Evolutionary conservation across 1,284 basidiomycete species (phyloP), one percentile per base, ranked within the genome.

Genomic region (Trichosporon inkin): DNA sequence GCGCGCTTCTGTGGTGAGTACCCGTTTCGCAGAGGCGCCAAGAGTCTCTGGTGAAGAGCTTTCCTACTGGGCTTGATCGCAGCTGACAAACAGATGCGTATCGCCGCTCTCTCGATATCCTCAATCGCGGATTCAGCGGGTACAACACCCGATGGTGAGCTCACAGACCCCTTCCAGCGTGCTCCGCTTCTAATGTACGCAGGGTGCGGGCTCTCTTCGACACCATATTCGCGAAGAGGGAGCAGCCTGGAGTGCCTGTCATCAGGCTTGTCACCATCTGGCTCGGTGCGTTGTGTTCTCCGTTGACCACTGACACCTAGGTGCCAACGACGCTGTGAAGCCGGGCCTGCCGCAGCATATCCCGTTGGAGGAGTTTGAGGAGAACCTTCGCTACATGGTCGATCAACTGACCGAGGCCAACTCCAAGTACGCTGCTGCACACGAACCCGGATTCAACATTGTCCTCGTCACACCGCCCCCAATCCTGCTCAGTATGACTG

Each of bases 381-480:
- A 55, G 20, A 71, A 74, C 62, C 53, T 69, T 5, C 62, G 57
- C 59, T 62, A 55, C 58, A 63, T 68, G 41, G 61, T 68, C 53
- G 53, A 55, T 28, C 54, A 53, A 13, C 56, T 71, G n/a, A 71
- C 68, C 3, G 64, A 66, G 6, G 36, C 58, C 17, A 38, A 39
- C 14, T 61, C 59, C 10, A 57, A 55, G 10, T 65, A 65, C 49
- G 66, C 67, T 20, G 58, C 67, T 16, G 57, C 67, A 0, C 62
- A 68, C 28, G 62, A 58, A 13, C 59, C 60, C 2, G 58, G 64
- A 56, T 49, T 68, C 58, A 60, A 63, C 56, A 83, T 94, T 65
- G 78, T 94, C 55, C 81, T 95, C 61, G 84, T 94, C 59, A 89
- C 89, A 5, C 88, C 92, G 14, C 90, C 92, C 2, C 90, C 91